Evolutionary conservation across 2,329 filamentous ascomycete genomes (phyloP), one percentile per base, ranked within the genome.

Genomic region (Xylariomycetidae sp.): DNA sequence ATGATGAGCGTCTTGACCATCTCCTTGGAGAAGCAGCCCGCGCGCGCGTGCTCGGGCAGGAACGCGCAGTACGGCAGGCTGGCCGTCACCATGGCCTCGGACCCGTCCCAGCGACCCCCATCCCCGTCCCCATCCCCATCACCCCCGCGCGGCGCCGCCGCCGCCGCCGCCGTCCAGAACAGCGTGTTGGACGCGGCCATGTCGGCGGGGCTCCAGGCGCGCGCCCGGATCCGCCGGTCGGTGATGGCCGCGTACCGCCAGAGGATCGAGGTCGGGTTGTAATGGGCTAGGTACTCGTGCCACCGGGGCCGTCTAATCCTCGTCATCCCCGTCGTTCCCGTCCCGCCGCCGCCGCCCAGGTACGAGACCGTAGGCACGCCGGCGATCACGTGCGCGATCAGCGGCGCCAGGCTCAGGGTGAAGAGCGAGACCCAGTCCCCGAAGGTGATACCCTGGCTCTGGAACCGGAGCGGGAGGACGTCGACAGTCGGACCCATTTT

Each of bases 201-300:
- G 17, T 56, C 44, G 6, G 34, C 12, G 4, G 33, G 15, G 16
- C 18, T 46, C 56, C 54, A 58, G 3, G 25, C 7, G 11, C 30
- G 47, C 6, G 48, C 40, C 6, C 55, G 42, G 8, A 53, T 31
- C 3, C 54, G 49, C 6, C 56, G 45, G 31, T 57, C 52, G 1
- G 44, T 27, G 27, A 58, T 57, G 6, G 46, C 49, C 13, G 49
- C 48, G 36, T 61, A 59, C 28, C 54, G 46, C 54, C 54, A 58
- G 8, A 54, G 25, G 9, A 60, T 58, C 1, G 57, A 53, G 9
- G 52, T 57, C 1, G 56, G 54, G 27, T 58, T 58, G 27, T 46
- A 57, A 19, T 44, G 42, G 14, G 44, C 43, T 2, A 57, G 16
- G 3, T 30, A 19, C 12, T 56, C 49, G 31, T 48, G 38, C 56